Evolutionary conservation across 2,329 filamentous ascomycete genomes (phyloP).

Genomic region (Clonostachys chloroleuca): DNA sequence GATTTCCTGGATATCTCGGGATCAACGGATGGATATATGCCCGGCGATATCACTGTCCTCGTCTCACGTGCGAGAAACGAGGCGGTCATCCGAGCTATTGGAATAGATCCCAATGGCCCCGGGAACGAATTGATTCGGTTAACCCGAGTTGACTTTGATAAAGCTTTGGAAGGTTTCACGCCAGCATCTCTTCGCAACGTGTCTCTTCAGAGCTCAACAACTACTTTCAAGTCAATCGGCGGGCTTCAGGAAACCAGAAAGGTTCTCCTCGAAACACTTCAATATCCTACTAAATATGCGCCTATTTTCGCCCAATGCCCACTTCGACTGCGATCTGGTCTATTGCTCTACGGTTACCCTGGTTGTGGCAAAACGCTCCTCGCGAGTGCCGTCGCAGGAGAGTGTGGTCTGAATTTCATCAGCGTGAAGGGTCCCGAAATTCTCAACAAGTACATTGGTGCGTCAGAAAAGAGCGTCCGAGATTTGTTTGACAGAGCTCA

Average conservation of each 20-base stretch:
- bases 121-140: slow-evolving; percentile 55
- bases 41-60: slow-evolving; percentile 82
- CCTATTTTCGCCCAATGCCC: slow-evolving; percentile 97
- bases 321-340: slow-evolving; percentile 85
- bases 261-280: slow-evolving; percentile 88
- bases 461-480: slow-evolving; percentile 91
- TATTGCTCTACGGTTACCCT: slow-evolving; percentile 90
- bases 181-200: slow-evolving; percentile 93
- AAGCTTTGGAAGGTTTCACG: slow-evolving; percentile 86
- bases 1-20: slow-evolving; percentile 93
- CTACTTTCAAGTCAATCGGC: slow-evolving; percentile 88
- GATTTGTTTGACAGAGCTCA: slow-evolving; percentile 92
- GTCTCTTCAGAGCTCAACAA: slow-evolving; percentile 86
- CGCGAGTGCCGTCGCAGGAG: slow-evolving; percentile 93
- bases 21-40: slow-evolving; percentile 96
- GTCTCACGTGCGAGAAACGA: slow-evolving; percentile 87
- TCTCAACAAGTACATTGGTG: slow-evolving; percentile 98
- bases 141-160: slow-evolving; percentile 71
- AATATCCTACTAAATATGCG: slow-evolving; percentile 96
- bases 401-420: slow-evolving; percentile 98
- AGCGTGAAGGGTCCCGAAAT: slow-evolving; percentile 98
- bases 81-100: slow-evolving; percentile 80
- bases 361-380: slow-evolving; percentile 96
- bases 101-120: slow-evolving; percentile 31
- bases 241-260: slow-evolving; percentile 82